Base-by-base conservation (phyloP, 179 eudicot species). In the Beta corolliflora region DNA sequence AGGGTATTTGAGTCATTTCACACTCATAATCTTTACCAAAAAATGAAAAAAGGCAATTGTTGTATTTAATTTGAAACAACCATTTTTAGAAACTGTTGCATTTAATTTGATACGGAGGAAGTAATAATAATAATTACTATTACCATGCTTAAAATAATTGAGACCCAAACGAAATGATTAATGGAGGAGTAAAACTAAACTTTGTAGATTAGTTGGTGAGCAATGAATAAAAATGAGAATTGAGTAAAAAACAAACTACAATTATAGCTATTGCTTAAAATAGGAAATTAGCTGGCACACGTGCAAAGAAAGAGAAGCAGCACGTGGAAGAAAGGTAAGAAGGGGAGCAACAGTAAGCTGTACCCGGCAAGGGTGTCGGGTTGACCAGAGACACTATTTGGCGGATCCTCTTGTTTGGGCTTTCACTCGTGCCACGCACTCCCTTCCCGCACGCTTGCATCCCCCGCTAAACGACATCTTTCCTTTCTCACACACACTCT, bases 331-430 rank as follows among this genome's bases (percentile, higher is more conserved):
- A 60, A 67, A 56, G 66, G 14, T 23, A 21, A 15, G 48, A 74
- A 60, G 10, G 71, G 86, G 72, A 25, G 81, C 85, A 77, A 77
- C 14, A 59, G 82, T 36, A 71, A 55, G 84, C 82, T 81, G 85
- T 75, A 77, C 11, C 77, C 56, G 77, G 60, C 77, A 77, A 71
- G 8, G 23, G 66, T 89, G 90, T 82, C 89, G 70, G 89, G 89
- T 89, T 89, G 90, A 88, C 89, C 83, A 63, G 81, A 78, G 89
- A 85, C 90, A 89, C 54, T 44, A 81, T 46, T 80, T 79, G 79
- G 75, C 81, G 53, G 59, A 25, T 6, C 53, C 53, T 5, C 63
- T 58, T 59, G 76, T 52, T 76, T 58, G 59, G 11, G 52, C 19
- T 23, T 18, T 31, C 14, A 46, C 52, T 68, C 54, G 60, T 73